phyloP scores from a whole-genome alignment of 148 eudicot species.

The Persicaria maculosa region DNA sequence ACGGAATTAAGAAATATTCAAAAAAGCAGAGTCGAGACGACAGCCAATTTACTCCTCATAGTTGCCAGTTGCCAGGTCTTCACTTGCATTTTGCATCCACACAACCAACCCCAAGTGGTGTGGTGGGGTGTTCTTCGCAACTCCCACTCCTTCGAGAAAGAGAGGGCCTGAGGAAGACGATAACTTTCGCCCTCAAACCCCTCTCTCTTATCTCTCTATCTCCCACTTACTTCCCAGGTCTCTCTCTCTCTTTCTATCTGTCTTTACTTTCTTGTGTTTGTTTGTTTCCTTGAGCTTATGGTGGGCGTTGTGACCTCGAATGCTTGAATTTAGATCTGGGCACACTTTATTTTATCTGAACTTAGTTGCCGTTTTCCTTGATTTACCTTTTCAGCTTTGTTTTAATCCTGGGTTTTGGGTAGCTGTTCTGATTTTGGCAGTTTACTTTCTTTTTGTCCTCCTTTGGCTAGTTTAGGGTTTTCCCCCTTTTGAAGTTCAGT shows the following conservation, averaged over 20 bases:
- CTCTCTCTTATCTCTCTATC: neutral
- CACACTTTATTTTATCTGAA: neutral
- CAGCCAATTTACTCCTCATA: neutral
- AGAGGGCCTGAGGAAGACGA: neutral
- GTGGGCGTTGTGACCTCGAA: neutral
- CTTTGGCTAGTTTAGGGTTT: conserved; percentile 5
- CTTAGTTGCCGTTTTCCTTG: neutral
- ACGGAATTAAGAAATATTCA: neutral
- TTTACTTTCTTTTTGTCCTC: neutral
- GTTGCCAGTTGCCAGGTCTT: conserved; percentile 7
- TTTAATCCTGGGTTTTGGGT: neutral
- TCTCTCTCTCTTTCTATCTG: neutral
- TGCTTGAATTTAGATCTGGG: neutral
- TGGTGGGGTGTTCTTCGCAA: conserved; percentile 22
- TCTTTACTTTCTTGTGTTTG: neutral
- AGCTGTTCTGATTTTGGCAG: neutral
- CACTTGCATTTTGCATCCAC: neutral
- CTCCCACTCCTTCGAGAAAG: conserved; percentile 10
- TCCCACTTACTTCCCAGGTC: neutral
- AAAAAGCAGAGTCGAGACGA: conserved; percentile 11
- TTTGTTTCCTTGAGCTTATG: neutral
- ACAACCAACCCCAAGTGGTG: conserved; percentile 6
- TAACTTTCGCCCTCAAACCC: conserved; percentile 2
- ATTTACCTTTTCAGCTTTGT: neutral
- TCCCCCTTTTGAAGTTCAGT: neutral